A percentile compares a stretch with the other conserved stretches of the same genome.
Conservation (phyloP, 1,284 basidiomycete species). For the Fomitiporia mediterranea region DNA sequence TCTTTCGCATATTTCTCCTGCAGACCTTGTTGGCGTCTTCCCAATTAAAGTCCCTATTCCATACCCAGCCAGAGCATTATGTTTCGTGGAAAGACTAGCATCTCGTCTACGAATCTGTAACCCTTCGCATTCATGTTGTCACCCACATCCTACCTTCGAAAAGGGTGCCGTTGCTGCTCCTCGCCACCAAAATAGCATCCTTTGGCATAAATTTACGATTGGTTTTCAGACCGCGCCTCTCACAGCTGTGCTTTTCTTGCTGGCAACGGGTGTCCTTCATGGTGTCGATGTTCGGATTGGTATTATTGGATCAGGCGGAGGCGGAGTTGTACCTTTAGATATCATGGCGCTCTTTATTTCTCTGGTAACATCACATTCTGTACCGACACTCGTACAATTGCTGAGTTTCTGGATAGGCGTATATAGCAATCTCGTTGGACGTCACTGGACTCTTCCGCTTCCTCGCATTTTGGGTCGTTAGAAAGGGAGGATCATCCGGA, state of each 20-base stretch:
- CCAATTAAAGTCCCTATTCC: constrained; percentile 55
- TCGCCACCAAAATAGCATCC: background rate
- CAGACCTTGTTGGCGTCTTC: constrained; percentile 62
- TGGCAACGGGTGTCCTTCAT: constrained; percentile 71
- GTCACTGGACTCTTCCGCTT: constrained; percentile 84
- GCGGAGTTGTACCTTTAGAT: constrained; percentile 86
- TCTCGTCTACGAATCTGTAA: constrained; percentile 21
- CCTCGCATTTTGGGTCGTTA: constrained; percentile 84
- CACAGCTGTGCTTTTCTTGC: constrained; percentile 72
- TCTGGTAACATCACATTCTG: constrained; percentile 41
- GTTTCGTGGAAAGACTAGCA: constrained; percentile 1
- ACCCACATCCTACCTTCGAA: constrained; percentile 28
- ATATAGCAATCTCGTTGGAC: constrained; percentile 92
- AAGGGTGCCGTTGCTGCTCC: constrained; percentile 24
- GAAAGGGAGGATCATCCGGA: constrained; percentile 68
- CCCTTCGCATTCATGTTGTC: constrained; percentile 22
- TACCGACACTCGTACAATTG: constrained; percentile 25
- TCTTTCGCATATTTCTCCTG: background rate
- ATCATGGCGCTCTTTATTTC: constrained; percentile 92
- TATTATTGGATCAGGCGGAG: constrained; percentile 63
- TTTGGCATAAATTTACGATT: constrained; percentile 40
- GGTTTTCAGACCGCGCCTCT: constrained; percentile 76
- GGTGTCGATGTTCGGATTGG: constrained; percentile 63
- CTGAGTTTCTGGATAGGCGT: constrained; percentile 49
- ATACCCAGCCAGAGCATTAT: constrained; percentile 18